Base-by-base conservation (phyloP, 75 land plant genomes). In the Cupressus sempervirens region DNA sequence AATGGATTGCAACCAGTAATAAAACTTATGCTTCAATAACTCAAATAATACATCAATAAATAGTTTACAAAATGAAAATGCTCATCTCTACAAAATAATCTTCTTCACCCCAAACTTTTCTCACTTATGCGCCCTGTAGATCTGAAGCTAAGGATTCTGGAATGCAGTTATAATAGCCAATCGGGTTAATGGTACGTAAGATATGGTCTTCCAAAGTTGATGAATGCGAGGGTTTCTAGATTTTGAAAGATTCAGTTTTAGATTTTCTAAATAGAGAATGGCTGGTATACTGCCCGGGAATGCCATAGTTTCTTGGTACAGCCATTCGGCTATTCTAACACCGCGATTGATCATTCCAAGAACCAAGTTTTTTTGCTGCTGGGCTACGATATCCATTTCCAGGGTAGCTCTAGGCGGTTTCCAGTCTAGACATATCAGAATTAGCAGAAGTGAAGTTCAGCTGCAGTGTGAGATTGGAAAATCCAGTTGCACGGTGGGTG, bases 171-270 rank as follows among this genome's bases (percentile, higher is more conserved):
- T n/a, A n/a, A n/a, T n/a, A n/a, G n/a, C n/a, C n/a, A n/a, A n/a
- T n/a, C n/a, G n/a, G n/a, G n/a, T n/a, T n/a, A n/a, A n/a, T n/a
- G n/a, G n/a, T n/a, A n/a, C n/a, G n/a, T n/a, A n/a, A n/a, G n/a
- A n/a, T n/a, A n/a, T n/a, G n/a, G n/a, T n/a, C n/a, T n/a, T n/a
- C n/a, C n/a, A n/a, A n/a, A n/a, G n/a, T n/a, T n/a, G n/a, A n/a
- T n/a, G 41, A 76, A 76, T 76, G 79, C 79, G 26, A 76, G 45
- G 79, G 41, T 76, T 76, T 76, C n/a, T 40, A 5, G 79, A 16
- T 76, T 76, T 3, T 76, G 20, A 8, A 76, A 45, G 8, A 18
- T 76, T 76, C 45, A 40, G 45, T 18, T 16, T 38, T 15, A 38
- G 14, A 7, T 8, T 36, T 75, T 38, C 40, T 40, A 38, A 20